Evolutionary conservation across 805 yeast genomes (phyloP).

Genomic region (Hanseniaspora osmophila): DNA sequence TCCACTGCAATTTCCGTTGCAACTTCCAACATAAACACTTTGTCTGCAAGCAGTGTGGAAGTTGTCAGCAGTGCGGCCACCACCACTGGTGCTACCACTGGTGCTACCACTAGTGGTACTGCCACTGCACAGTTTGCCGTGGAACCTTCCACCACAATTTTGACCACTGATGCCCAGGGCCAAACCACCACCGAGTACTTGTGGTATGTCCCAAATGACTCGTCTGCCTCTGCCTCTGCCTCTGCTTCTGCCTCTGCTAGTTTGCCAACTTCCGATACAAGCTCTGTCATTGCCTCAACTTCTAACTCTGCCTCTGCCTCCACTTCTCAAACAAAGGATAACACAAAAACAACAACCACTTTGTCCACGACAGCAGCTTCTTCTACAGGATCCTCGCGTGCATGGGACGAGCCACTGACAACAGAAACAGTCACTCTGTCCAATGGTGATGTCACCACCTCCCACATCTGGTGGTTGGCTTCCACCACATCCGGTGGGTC

Average conservation of each 20-base stretch:
- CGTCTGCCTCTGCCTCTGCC: conserved; percentile 1
- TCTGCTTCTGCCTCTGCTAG: background rate
- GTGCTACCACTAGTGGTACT: background rate
- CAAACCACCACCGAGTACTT: background rate
- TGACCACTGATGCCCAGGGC: conserved; percentile 1
- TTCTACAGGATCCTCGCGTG: background rate
- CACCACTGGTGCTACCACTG: conserved; percentile 2
- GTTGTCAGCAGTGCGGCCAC: background rate
- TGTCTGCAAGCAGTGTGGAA: background rate
- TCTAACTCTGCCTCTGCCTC: background rate
- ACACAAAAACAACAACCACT: too few species aligned
- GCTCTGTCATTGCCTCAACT: background rate
- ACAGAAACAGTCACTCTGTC: conserved; percentile 1
- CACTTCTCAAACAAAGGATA: background rate
- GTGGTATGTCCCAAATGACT: background rate
- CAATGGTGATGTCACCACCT: background rate
- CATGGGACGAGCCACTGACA: conserved; percentile 1
- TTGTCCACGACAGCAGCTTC: background rate
- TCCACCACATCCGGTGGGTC: background rate
- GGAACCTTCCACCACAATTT: background rate
- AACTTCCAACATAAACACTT: too few species aligned
- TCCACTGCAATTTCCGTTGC: too few species aligned
- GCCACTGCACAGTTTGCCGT: background rate
- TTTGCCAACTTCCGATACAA: background rate
- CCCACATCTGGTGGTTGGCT: conserved; percentile 3